These are phyloP conservation scores for Cryptococcus hybrid DNA, from an alignment of 1,284 basidiomycete genomes.

Conservation along the genomic window DNA sequence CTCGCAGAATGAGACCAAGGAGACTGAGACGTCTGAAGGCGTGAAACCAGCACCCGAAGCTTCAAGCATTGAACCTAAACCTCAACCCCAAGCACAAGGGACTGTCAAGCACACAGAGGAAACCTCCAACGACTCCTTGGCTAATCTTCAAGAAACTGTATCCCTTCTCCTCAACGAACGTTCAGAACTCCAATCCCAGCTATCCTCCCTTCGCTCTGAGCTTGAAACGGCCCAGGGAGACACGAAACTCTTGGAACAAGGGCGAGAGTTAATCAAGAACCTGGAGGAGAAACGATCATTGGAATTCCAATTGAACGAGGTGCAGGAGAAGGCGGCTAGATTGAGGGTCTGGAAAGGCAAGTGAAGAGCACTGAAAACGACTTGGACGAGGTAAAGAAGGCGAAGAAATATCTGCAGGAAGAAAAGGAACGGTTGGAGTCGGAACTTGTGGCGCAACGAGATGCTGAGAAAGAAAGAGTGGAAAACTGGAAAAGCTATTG, in stretches of 20 bases:
- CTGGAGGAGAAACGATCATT: conserved; percentile 39
- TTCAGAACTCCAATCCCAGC: conserved; percentile 32
- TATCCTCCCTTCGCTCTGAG: conserved; percentile 23
- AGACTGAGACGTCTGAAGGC: neutral
- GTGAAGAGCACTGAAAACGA: conserved; percentile 3
- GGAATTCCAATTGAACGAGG: conserved; percentile 11
- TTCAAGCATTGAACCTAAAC: too few species aligned
- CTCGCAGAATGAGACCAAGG: neutral
- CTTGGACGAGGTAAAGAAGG: conserved; percentile 7
- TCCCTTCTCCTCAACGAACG: conserved; percentile 42
- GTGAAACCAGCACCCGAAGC: neutral
- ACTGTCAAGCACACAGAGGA: too few species aligned
- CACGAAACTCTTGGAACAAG: conserved; percentile 34
- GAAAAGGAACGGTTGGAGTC: conserved; percentile 13
- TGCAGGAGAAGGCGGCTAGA: conserved; percentile 13
- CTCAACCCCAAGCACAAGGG: too few species aligned
- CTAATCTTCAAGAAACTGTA: conserved; percentile 34
- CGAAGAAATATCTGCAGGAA: conserved; percentile 14
- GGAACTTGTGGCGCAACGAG: conserved; percentile 8
- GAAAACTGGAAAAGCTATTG: conserved; percentile 38
- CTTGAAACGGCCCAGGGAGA: conserved; percentile 28
- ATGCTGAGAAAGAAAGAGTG: conserved; percentile 20
- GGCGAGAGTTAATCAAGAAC: conserved; percentile 23
- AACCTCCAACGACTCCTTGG: conserved; percentile 3
- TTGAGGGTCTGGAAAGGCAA: conserved; percentile 13